Conservation (phyloP, 495 filamentous ascomycete genomes). For the Xylaria intraflava region DNA sequence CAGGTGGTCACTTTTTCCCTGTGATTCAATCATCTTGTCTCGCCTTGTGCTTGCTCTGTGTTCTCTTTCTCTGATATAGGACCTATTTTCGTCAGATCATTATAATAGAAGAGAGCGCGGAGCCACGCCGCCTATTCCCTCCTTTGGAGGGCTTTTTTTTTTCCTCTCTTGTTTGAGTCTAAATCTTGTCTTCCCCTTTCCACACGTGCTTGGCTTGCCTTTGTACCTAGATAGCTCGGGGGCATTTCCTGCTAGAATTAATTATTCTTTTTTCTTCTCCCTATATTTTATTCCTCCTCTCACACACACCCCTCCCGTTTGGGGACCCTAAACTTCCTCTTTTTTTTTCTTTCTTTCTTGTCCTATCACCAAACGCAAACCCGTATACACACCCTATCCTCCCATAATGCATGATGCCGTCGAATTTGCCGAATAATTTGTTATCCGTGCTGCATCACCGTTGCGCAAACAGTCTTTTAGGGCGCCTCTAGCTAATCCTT, state of each 20-base stretch:
- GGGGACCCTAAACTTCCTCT: neutral
- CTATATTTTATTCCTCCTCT: neutral
- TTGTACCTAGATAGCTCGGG: neutral
- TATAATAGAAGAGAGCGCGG: neutral
- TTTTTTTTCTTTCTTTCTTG: neutral
- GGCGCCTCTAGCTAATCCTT: slow-evolving; percentile 33
- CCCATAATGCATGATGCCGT: slow-evolving; percentile 41
- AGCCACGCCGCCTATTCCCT: neutral
- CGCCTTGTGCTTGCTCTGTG: neutral
- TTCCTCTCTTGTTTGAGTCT: too few relatives aligned
- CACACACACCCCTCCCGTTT: slow-evolving; percentile 8
- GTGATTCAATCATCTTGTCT: slow-evolving; percentile 6
- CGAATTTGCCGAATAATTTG: slow-evolving; percentile 31
- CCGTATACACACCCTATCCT: slow-evolving; percentile 9
- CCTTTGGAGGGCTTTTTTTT: neutral
- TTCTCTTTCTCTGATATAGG: slow-evolving; percentile 2
- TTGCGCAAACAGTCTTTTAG: slow-evolving; percentile 38
- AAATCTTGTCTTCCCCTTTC: neutral
- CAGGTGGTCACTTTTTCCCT: slow-evolving; percentile 2
- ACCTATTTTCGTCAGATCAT: too few relatives aligned
- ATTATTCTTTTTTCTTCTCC: too few relatives aligned
- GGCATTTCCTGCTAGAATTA: neutral
- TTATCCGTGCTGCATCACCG: slow-evolving; percentile 33
- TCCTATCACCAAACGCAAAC: slow-evolving; percentile 9
- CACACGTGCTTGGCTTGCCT: slow-evolving; percentile 6